Percentiles rank a stretch among this genome's conserved stretches.
These are phyloP conservation scores for Parmelia sp. DNA, from an alignment of 495 filamentous ascomycete species.

Conservation along the genomic window DNA sequence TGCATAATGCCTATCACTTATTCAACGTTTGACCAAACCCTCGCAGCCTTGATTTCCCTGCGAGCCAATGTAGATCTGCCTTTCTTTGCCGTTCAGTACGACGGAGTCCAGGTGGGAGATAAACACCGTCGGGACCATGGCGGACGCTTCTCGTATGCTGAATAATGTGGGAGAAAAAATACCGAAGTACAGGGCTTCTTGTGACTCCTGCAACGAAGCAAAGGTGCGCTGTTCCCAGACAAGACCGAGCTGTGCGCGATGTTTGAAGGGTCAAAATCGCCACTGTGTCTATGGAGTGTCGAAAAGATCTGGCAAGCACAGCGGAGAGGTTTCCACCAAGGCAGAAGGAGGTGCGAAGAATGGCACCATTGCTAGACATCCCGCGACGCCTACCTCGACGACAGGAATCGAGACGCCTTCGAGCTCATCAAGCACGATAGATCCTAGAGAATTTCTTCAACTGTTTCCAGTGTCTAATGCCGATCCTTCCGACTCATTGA, in stretches of 20 bases:
- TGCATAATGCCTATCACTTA: neutral
- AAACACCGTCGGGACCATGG: neutral
- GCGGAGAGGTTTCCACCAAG: neutral
- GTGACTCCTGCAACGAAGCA: neutral
- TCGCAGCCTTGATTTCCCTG: neutral
- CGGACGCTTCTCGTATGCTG: neutral
- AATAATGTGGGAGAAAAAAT: neutral
- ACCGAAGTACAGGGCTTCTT: neutral
- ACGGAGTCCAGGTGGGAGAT: neutral
- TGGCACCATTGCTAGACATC: neutral
- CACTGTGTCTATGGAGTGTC: neutral
- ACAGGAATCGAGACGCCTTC: neutral
- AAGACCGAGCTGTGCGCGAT: neutral
- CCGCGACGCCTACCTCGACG: neutral
- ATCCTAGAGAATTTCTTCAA: neutral
- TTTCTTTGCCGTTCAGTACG: neutral
- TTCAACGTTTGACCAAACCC: neutral
- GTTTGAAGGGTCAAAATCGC: neutral
- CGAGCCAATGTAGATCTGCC: neutral
- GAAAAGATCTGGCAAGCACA: neutral
- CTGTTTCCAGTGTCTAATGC: neutral
- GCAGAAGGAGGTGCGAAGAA: neutral
- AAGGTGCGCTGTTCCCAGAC: slow-evolving; percentile 3
- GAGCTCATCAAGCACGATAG: neutral
- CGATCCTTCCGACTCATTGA: neutral